Conservation (phyloP, 2,329 filamentous ascomycete genomes). For the Fusarium verrucosum region DNA sequence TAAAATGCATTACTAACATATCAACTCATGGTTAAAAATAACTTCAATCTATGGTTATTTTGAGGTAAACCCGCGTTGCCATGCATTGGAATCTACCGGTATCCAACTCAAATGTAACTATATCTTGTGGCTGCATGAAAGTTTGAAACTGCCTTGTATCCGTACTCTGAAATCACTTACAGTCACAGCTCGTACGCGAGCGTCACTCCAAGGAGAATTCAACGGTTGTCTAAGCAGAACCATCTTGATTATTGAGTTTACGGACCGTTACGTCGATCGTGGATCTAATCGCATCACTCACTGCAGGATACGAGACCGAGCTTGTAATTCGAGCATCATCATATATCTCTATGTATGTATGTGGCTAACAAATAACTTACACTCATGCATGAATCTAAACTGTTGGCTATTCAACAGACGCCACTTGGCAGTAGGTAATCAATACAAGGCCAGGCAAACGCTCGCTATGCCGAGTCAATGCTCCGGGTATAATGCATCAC, state of each 20-base stretch:
- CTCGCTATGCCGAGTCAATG: conserved; percentile 42
- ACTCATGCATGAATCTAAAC: conserved; percentile 14
- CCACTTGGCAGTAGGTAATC: conserved; percentile 31
- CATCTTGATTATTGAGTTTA: background rate
- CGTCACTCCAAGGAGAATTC: background rate
- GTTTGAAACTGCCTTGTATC: background rate
- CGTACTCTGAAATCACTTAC: background rate
- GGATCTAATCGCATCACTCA: background rate
- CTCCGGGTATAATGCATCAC: conserved; percentile 45
- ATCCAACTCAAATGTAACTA: background rate
- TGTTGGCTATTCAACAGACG: conserved; percentile 18
- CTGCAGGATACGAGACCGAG: background rate
- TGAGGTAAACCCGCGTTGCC: background rate
- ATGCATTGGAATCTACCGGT: no score
- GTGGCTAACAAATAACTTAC: conserved; percentile 13
- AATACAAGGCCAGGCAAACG: conserved; percentile 42
- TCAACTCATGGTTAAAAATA: no score
- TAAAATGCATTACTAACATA: conserved; percentile 2
- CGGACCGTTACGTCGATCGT: no score
- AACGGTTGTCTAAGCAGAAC: background rate
- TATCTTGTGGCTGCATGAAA: no score
- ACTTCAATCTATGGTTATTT: background rate
- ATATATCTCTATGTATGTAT: conserved; percentile 14
- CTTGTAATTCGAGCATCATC: background rate
- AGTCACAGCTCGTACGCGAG: background rate